Evolutionary conservation across 306 rosid genomes (phyloP), one percentile per base, ranked within the genome.

Genomic region (Abrus precatorius): DNA sequence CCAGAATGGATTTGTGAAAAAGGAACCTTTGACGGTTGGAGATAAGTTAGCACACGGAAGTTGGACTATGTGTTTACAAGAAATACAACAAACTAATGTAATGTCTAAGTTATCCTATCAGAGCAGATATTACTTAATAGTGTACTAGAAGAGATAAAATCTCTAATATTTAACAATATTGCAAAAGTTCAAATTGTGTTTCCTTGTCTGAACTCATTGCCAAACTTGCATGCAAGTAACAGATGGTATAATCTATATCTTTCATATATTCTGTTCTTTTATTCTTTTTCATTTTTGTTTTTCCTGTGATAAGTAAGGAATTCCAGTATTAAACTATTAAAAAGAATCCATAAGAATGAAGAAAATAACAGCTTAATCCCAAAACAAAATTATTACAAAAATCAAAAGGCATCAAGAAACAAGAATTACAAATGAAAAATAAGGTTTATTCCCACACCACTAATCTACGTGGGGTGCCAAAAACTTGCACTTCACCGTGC

Each of bases 381-480:
- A n/a, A 62, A 85, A 75, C 76, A 68, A 20, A 20, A 45, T 29
- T 61, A 65, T 7, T 10, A 69, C 59, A 61, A 63, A 62, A 54
- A 69, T 38, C 53, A 36, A 82, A 67, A 40, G 20, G 8, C 59
- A 53, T 60, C 53, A 74, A 63, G 60, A 50, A 76, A 65, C 10
- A 40, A 67, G 9, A 78, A 9, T 60, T 55, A 52, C 5, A 9
- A 36, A 49, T 30, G 12, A 80, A 32, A 80, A 28, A 59, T 65
- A 55, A 36, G 68, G 79, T 71, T 57, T 74, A 64, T 63, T 67
- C 81, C 13, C 77, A 11, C 88, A 95, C 99, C 97, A 95, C 92
- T 77, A 95, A 80, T 86, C 99, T 88, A 64, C 95, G 93, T 64
- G 99, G 95, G 41, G 97, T 95, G 61, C 92, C 88, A 61, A 88